phyloP scores from a whole-genome alignment of 306 rosid genomes.

The Rubus idaeus region DNA sequence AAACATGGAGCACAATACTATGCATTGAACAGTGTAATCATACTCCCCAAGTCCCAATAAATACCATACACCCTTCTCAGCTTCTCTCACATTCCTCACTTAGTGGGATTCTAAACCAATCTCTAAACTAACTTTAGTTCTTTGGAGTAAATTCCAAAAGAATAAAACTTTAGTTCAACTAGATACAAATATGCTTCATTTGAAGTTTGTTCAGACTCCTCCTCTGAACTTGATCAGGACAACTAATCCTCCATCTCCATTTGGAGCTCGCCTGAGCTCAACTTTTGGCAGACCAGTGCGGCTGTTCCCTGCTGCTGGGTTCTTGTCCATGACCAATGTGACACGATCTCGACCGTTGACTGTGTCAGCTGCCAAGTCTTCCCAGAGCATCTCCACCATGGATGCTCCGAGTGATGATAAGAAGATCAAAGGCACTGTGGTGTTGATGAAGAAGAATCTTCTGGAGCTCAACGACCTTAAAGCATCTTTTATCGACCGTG shows the following conservation, averaged over 20 bases:
- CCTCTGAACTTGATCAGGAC: constrained; percentile 6
- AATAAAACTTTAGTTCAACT: not conserved
- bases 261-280: constrained; percentile 10
- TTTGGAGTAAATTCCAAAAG: not conserved
- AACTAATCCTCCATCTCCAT: constrained; percentile 1
- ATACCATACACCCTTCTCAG: constrained; percentile 7
- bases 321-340: not conserved
- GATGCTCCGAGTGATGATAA: not conserved
- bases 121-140: not conserved
- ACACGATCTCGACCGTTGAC: constrained; percentile 27
- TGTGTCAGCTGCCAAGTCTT: constrained; percentile 18
- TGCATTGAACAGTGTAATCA: not conserved
- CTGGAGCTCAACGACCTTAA: constrained; percentile 64
- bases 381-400: constrained; percentile 16
- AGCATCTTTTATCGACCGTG: constrained; percentile 50
- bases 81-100: constrained; percentile 2
- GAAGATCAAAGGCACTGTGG: constrained; percentile 55
- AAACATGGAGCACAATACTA: not conserved
- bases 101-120: not conserved
- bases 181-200: constrained; percentile 16
- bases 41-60: not conserved
- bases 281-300: not conserved
- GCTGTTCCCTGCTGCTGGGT: not conserved
- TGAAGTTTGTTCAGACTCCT: constrained; percentile 1
- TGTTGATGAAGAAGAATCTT: constrained; percentile 75